Base-by-base conservation (phyloP, 257 asterid species). In the Orobanche coerulescens region DNA sequence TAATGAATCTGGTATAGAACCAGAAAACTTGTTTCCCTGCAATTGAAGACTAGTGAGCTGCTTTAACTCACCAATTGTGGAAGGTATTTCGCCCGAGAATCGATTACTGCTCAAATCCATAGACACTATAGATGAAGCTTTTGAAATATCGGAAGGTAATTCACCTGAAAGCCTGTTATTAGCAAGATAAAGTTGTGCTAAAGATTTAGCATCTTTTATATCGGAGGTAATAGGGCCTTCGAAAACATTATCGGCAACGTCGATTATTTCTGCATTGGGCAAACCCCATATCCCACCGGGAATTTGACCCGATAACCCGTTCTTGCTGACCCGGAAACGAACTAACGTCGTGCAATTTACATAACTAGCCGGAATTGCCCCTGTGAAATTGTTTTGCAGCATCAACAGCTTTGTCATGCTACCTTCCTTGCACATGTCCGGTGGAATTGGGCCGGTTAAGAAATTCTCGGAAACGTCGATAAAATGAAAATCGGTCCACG, bases 221-320 rank as follows among this genome's bases (percentile, higher is more conserved):
- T 79, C 87, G 19, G 82, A 42, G 62, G 88, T 69, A 20, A 92
- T 46, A 1, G 82, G 72, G 26, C 98, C 98, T 52, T 75, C 94
- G 0, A 88, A 73, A 9, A 43, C 25, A 51, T 92, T 92, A 0
- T 58, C 74, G 0, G 79, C 76, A 16, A 84, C 16, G 63, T 92
- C 98, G 6, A 88, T 74, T 7, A 88, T 58, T 2, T 60, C 59
- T 1, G 74, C 71, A 0, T 74, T 71, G 0, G 94, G 96, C 53
- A 92, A 61, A 0, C 93, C 95, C 94, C 94, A 92, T 9, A 92
- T 56, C 19, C 95, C 96, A 10, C 52, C 53, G 8, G 96, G 98
- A 56, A 92, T 79, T 2, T 11, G 79, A 3, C 96, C 95, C 10
- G 95, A 73, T 0, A 92, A 86, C 61, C 59, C 49, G 62, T 92